Evolutionary conservation across 495 filamentous ascomycete species (phyloP).

Genomic region (Aspergillus asperescens): DNA sequence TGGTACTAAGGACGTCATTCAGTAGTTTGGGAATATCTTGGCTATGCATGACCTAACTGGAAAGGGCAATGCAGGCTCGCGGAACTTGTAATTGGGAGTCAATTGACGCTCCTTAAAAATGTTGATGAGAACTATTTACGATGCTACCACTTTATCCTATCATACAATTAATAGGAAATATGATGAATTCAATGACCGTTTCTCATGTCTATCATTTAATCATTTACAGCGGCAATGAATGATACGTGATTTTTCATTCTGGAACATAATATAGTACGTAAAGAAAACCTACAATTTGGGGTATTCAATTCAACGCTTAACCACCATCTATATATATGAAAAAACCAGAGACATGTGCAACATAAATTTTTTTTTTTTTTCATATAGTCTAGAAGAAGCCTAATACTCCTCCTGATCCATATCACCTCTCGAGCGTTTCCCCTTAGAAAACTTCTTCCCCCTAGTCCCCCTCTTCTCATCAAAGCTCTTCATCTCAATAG

Average conservation of each 20-base stretch:
- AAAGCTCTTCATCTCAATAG: constrained; percentile 74
- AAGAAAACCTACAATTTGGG: not conserved
- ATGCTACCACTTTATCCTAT: constrained; percentile 3
- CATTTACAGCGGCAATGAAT: too few species aligned
- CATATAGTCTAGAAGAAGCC: not conserved
- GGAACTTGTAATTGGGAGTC: not conserved
- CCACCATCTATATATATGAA: not conserved
- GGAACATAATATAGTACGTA: constrained; percentile 4
- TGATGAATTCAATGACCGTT: constrained; percentile 8
- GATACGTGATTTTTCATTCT: too few species aligned
- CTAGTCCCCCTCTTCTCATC: constrained; percentile 70
- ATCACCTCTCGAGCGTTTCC: constrained; percentile 62
- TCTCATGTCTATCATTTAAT: not conserved
- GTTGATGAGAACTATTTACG: constrained; percentile 3
- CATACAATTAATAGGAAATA: constrained; percentile 2
- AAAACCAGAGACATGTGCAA: not conserved
- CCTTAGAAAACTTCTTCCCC: constrained; percentile 51
- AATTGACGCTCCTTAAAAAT: constrained; percentile 3
- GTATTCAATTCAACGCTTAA: constrained; percentile 7
- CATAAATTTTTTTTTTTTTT: not conserved
- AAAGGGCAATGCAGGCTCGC: not conserved
- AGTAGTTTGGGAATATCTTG: constrained; percentile 9
- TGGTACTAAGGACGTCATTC: constrained; percentile 25
- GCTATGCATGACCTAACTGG: not conserved
- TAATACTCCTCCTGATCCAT: constrained; percentile 78